phyloP scores from a whole-genome alignment of 176 grass and related monocot species.

The Elymus sibiricus region DNA sequence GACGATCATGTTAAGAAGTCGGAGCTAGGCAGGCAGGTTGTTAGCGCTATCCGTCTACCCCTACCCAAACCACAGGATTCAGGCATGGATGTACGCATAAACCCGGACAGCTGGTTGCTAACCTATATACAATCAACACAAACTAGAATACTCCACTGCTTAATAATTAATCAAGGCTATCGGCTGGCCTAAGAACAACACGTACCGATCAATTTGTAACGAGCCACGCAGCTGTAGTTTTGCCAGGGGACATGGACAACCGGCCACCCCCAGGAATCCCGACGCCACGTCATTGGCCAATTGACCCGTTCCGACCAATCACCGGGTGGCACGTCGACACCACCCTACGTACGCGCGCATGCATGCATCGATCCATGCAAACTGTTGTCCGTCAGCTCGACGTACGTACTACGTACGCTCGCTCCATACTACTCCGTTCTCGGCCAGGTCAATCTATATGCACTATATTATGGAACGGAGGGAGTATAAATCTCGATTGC shows the following conservation, averaged over 20 bases:
- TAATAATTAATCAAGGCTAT: background rate
- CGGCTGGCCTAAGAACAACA: background rate
- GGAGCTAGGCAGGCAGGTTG: background rate
- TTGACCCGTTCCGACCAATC: background rate
- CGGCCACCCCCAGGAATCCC: slow-evolving; percentile 24
- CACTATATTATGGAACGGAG: too few relatives aligned
- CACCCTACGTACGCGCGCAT: background rate
- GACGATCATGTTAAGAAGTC: background rate
- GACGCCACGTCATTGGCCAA: background rate
- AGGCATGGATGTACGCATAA: background rate
- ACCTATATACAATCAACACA: too few relatives aligned
- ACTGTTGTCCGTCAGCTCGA: background rate
- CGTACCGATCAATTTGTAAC: background rate
- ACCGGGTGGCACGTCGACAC: too few relatives aligned
- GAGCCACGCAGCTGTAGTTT: background rate
- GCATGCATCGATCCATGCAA: background rate
- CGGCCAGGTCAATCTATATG: too few relatives aligned
- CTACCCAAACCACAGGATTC: background rate
- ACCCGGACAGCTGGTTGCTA: background rate
- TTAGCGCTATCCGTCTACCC: too few relatives aligned
- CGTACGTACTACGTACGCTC: background rate
- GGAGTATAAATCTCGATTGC: background rate
- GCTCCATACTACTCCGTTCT: too few relatives aligned
- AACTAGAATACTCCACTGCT: too few relatives aligned
- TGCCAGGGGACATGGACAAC: background rate